Base-by-base conservation (phyloP, 805 yeast species). In the Metschnikowia similis region DNA sequence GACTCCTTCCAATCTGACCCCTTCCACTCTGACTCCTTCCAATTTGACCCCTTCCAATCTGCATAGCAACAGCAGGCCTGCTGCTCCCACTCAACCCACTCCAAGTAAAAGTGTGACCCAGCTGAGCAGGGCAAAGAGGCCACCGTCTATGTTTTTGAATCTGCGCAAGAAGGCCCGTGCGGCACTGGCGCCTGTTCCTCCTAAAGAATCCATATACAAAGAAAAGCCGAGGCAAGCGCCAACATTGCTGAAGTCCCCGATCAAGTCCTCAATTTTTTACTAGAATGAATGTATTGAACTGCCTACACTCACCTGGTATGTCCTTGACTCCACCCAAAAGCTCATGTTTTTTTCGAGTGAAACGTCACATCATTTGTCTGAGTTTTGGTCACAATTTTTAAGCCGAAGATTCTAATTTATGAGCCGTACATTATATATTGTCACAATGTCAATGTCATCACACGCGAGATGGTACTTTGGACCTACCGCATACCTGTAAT, bases 181-280 rank as follows among this genome's bases (percentile, higher is more conserved):
- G 43, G 40, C 48, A 26, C 35, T 44, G 6, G 51, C 62, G 8
- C 48, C 61, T 28, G 35, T 29, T 11, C 41, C 41, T 35, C 29
- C 47, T 7, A 16, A 26, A 27, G 39, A 34, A 8, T 28, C 39
- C 8, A 21, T 9, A 13, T 41, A 32, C 10, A 41, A 32, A 27
- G 26, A 31, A 17, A 21, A 9, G 45, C 14, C 46, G n/a, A 26
- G 36, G 6, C 34, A 32, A 14, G 27, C 34, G 17, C 46, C 31
- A 10, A 26, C 46, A 9, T 35, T 43, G 46, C 46, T 43, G 39
- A 43, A 43, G 27, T 35, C 46, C 42, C 54, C 68, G 28, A 56
- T 66, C 29, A 62, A 58, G 48, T 66, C 71, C 10, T 69, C 71
- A 29, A 61, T 68, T 34, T 67, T 68, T 43, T 57, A 54, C 44